Conservation (phyloP, 208 protist genomes). For the Angomonas desouzai region DNA sequence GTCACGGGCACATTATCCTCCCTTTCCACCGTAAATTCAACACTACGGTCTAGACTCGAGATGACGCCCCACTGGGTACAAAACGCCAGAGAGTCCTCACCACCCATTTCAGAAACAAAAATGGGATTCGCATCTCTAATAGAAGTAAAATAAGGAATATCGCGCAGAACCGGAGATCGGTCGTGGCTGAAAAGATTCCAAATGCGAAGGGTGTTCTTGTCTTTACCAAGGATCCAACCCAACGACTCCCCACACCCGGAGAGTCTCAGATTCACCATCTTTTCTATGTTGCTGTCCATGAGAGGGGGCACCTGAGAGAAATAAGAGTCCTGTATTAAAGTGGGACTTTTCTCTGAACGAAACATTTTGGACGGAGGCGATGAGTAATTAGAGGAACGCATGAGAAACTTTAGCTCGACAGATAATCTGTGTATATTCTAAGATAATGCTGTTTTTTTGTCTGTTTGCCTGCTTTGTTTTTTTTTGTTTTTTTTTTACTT, state of each 20-base stretch:
- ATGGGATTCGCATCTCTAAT: constrained; percentile 52
- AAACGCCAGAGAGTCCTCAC: constrained; percentile 64
- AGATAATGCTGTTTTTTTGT: too few relatives aligned
- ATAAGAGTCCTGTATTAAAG: background rate
- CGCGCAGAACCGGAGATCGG: constrained; percentile 29
- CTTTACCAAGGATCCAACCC: constrained; percentile 78
- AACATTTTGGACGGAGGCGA: constrained; percentile 1
- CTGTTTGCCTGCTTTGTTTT: constrained; percentile 1
- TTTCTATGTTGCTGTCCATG: constrained; percentile 1
- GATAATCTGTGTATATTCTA: too few relatives aligned
- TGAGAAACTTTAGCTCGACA: background rate
- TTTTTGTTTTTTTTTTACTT: constrained; percentile 3
- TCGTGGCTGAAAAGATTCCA: constrained; percentile 41
- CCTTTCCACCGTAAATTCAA: constrained; percentile 65
- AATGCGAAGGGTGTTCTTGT: constrained; percentile 53
- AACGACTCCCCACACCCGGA: constrained; percentile 61
- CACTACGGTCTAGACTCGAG: constrained; percentile 74
- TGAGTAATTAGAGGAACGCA: background rate
- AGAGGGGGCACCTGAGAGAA: constrained; percentile 6
- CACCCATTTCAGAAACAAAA: constrained; percentile 71
- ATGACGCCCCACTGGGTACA: constrained; percentile 73
- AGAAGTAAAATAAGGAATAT: constrained; percentile 62
- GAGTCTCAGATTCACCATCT: constrained; percentile 31
- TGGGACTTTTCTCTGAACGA: background rate
- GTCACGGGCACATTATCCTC: constrained; percentile 33